Conservation (phyloP, 129 eudicot species). For the Kitagawia praeruptora region DNA sequence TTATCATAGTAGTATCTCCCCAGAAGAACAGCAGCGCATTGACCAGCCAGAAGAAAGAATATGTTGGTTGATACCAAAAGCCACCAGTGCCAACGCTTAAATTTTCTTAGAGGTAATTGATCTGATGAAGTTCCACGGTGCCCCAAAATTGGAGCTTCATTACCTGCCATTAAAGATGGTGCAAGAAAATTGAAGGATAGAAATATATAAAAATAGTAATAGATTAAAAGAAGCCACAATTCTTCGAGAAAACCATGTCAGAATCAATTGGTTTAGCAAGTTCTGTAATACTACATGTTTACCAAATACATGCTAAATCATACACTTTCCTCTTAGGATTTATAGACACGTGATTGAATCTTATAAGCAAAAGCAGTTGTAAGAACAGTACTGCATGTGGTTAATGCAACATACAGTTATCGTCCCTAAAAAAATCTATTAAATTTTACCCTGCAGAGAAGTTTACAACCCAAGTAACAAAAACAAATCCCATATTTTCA, state of each 20-base stretch:
- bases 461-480: not conserved
- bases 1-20: slow-evolving; percentile 83
- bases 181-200: not conserved
- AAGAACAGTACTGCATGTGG: not conserved
- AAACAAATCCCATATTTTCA: not conserved
- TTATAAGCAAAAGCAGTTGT: not conserved
- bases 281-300: not conserved
- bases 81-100: slow-evolving; percentile 73
- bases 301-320: no score
- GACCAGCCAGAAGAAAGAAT: slow-evolving; percentile 64
- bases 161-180: slow-evolving; percentile 28
- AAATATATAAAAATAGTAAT: not conserved
- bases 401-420: not conserved
- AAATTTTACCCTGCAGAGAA: not conserved
- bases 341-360: not conserved
- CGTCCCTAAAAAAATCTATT: not conserved
- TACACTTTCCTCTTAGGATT: not conserved
- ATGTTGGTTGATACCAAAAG: slow-evolving; percentile 51
- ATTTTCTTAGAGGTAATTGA: slow-evolving; percentile 28
- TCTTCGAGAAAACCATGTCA: not conserved
- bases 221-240: not conserved
- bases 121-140: slow-evolving; percentile 18
- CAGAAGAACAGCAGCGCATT: slow-evolving; percentile 71
- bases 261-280: not conserved
- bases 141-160: slow-evolving; percentile 29